Conservation (phyloP, 345 rosid species). For the Gossypioides kirkii region DNA sequence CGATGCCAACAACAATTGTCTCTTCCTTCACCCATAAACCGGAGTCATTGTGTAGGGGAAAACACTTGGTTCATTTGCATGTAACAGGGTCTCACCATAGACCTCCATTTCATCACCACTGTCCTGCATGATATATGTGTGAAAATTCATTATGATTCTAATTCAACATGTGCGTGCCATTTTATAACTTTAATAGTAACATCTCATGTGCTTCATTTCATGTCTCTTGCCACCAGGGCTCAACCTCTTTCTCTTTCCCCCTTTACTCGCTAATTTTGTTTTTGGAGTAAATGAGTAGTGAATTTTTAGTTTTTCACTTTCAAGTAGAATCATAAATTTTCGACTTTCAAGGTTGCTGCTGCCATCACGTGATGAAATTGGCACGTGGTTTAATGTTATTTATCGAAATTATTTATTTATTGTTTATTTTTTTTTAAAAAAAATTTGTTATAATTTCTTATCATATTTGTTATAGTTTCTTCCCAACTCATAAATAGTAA, state of each 20-base stretch:
- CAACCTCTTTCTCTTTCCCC: too few species aligned
- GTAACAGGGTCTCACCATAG: neutral
- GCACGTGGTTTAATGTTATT: neutral
- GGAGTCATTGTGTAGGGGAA: conserved; percentile 16
- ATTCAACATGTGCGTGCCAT: neutral
- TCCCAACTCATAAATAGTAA: too few species aligned
- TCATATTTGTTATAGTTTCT: too few species aligned
- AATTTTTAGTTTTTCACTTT: too few species aligned
- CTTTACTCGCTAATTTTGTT: neutral
- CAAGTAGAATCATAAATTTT: too few species aligned
- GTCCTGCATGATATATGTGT: too few species aligned
- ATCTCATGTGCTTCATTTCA: too few species aligned
- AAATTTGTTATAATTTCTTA: too few species aligned
- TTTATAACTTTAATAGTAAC: neutral
- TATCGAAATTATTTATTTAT: too few species aligned
- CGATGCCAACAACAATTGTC: conserved; percentile 32
- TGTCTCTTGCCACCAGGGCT: too few species aligned
- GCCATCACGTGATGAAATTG: neutral
- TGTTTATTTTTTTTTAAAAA: too few species aligned
- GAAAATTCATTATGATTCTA: neutral
- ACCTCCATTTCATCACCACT: neutral
- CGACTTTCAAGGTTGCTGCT: neutral
- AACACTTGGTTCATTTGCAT: neutral
- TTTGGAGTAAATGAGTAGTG: too few species aligned
- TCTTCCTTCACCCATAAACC: conserved; percentile 36